Conservation (phyloP, 1,284 basidiomycete genomes). For the Mycena citricolor region DNA sequence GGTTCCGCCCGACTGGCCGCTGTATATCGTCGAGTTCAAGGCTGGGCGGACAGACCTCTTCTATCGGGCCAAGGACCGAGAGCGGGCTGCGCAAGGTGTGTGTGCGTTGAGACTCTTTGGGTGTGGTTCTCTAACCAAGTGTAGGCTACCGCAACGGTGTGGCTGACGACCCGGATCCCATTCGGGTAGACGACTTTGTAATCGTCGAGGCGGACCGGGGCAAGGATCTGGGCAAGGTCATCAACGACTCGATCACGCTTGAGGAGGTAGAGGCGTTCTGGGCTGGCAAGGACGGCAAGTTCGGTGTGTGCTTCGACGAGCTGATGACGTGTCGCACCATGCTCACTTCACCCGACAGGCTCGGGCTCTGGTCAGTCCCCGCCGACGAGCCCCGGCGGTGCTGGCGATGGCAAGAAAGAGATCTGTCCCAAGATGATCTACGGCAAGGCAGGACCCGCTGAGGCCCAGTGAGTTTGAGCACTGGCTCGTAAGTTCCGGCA, state of each 20-base stretch:
- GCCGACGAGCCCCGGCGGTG: slow-evolving; percentile 54
- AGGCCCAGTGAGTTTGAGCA: slow-evolving; percentile 69
- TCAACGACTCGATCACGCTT: slow-evolving; percentile 88
- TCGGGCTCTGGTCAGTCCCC: slow-evolving; percentile 32
- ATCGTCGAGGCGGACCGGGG: slow-evolving; percentile 97
- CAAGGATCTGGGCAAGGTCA: slow-evolving; percentile 87
- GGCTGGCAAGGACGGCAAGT: slow-evolving; percentile 54
- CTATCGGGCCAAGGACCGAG: slow-evolving; percentile 50
- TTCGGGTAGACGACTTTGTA: slow-evolving; percentile 85
- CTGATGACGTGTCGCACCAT: too few species aligned
- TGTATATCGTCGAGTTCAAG: slow-evolving; percentile 98
- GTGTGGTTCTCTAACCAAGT: neutral
- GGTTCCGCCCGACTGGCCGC: slow-evolving; percentile 81
- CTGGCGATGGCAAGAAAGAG: slow-evolving; percentile 65
- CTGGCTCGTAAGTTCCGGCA: neutral
- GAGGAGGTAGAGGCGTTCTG: slow-evolving; percentile 91
- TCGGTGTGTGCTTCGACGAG: slow-evolving; percentile 26
- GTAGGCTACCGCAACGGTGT: slow-evolving; percentile 2
- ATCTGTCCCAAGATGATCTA: slow-evolving; percentile 97
- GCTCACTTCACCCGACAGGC: too few species aligned
- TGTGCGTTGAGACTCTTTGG: slow-evolving; percentile 28
- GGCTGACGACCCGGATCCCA: slow-evolving; percentile 37
- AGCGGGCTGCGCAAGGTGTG: slow-evolving; percentile 48
- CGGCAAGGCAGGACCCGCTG: slow-evolving; percentile 83
- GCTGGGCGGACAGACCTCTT: slow-evolving; percentile 94